Conservation (phyloP, 2,329 filamentous ascomycete genomes). For the Neonectria magnoliae region DNA sequence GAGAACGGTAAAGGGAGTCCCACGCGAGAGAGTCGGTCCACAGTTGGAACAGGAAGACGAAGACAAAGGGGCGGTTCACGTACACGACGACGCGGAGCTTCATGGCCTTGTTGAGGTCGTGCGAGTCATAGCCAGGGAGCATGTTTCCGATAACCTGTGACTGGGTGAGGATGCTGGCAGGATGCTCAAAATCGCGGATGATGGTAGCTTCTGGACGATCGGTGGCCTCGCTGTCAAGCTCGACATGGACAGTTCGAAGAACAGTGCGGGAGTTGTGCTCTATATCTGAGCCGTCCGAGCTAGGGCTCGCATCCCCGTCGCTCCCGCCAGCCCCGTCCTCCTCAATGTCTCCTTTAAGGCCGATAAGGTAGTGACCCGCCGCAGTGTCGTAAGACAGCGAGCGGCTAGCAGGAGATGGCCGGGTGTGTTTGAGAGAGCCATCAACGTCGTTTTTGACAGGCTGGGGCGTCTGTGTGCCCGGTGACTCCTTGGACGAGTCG, state of each 20-base stretch:
- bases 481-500: conserved; percentile 29
- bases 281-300: conserved; percentile 44
- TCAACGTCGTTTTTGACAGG: conserved; percentile 26
- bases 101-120: conserved; percentile 63
- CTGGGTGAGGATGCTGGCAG: conserved; percentile 45
- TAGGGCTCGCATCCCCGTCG: conserved; percentile 45
- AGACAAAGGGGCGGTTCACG: conserved; percentile 79
- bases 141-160: conserved; percentile 49
- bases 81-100: conserved; percentile 78
- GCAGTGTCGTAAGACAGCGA: conserved; percentile 42
- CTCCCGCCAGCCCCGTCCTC: conserved; percentile 46
- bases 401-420: conserved; percentile 22
- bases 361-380: conserved; percentile 70
- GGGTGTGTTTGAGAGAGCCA: conserved; percentile 21
- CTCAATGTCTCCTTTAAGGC: conserved; percentile 72
- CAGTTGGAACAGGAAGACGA: conserved; percentile 74
- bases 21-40: conserved; percentile 67
- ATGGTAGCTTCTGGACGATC: conserved; percentile 56
- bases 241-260: conserved; percentile 73
- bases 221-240: conserved; percentile 60
- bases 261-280: conserved; percentile 65
- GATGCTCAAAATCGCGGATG: conserved; percentile 56
- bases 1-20: conserved; percentile 65
- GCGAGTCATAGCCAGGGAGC: conserved; percentile 48
- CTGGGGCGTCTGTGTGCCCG: conserved; percentile 18